Evolutionary conservation across 495 filamentous ascomycete species (phyloP), one percentile per base, ranked within the genome.

Genomic region (Acidiella bohemica): DNA sequence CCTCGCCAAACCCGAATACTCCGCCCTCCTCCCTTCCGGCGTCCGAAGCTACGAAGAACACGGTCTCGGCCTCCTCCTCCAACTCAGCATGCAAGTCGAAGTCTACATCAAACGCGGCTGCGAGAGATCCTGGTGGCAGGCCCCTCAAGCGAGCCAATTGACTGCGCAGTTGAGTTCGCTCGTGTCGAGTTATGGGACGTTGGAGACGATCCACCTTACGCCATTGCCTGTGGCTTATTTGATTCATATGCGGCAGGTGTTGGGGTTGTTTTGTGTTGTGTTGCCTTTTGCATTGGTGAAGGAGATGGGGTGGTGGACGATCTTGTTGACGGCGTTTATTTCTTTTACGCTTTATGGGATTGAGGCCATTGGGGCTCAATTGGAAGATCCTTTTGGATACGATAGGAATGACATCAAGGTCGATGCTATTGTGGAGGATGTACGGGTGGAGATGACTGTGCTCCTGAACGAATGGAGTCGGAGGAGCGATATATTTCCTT

Each of bases 361-460:
- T 21, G 78, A 82, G 36, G 78, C 75, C 1, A 85, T 85, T 39
- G 80, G 76, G 2, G 73, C 64, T 11, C 76, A 81, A 52, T 63
- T 84, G 6, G 80, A 85, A 51, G 80, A 85, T 53, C 80, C 80
- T 0, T 84, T 85, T 55, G 78, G 80, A 5, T 72, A 74, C 46
- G 79, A 81, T 46, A 70, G 71, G 46, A 83, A 81, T 41, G 80
- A 84, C 55, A 84, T 85, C 59, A 80, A 80, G 53, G 80, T 84
- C 70, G 80, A 84, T 53, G 77, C 69, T 9, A 72, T 84, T 40
- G 73, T 78, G 6, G 73, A 77, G 32, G 80, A 85, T 53, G 62
- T 71, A 26, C 64, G 73, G 39, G 66, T 59, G 26, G 80, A 85
- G 59, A 67, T 80, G 21, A 64, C 70, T 36, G 76, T 76, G 14